Base-by-base conservation (phyloP, 345 rosid genomes). In the Euphorbia peplus region DNA sequence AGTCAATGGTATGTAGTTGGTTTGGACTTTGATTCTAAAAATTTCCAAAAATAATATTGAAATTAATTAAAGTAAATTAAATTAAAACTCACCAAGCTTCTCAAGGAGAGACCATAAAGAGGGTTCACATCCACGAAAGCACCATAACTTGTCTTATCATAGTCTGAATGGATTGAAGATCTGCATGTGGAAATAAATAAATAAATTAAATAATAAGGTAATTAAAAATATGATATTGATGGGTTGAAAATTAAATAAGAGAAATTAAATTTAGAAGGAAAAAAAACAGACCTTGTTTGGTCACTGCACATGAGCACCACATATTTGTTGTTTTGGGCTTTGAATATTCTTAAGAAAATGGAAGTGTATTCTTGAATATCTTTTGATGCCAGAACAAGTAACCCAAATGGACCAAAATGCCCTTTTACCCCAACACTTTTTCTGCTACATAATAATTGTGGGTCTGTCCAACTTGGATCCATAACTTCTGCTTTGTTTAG, bases 241-340 rank as follows among this genome's bases (percentile, higher is more conserved):
- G 42, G 42, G 42, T 39, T 39, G 42, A 39, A 4, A 39, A 39
- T 2, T 39, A 39, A 39, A 8, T 4, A 2, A 39, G 11, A 39
- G 8, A 39, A 39, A 39, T 32, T 32, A 15, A 48, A 5, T 21
- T 39, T n/a, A 14, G 18, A 0, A 26, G 8, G 28, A 26, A 32
- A 0, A 55, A 19, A 73, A 15, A 16, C 11, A 3, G 14, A 85
- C 86, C 86, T 88, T 88, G 84, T 86, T 75, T 90, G 95, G 83
- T 92, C 98, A 80, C 95, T 85, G 79, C 95, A 90, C 95, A 92
- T 87, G 39, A 92, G 84, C 70, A 90, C 98, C 30, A 76, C 87
- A 73, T 78, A 75, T 67, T 83, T 86, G 6, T 32, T 32, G 61
- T 70, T 50, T 4, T 64, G 68, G 41, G 74, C 39, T 76, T 81